Evolutionary conservation across 2,329 filamentous ascomycete species (phyloP).

Genomic region (Stemphylium beticola): DNA sequence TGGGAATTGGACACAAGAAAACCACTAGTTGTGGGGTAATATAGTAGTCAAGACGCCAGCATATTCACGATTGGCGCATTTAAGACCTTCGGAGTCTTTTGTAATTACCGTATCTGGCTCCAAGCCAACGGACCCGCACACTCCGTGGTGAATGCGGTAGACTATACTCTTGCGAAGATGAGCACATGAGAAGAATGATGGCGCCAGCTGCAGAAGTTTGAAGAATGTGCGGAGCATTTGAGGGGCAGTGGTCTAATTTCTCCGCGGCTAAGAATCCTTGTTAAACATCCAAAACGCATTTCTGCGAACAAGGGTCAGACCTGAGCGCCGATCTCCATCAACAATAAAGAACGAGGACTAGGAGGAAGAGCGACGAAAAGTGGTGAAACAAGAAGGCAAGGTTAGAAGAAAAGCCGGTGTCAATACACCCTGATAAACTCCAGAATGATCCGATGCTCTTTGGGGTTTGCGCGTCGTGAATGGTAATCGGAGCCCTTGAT

Average conservation of each 20-base stretch:
- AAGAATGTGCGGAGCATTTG: background rate
- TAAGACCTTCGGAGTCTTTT: background rate
- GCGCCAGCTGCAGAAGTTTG: background rate
- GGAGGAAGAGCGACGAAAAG: background rate
- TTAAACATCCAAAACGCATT: background rate
- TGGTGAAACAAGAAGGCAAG: background rate
- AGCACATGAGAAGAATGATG: background rate
- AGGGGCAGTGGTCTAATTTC: background rate
- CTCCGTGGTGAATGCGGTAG: constrained; percentile 2
- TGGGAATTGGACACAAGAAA: background rate
- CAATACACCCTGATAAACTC: background rate
- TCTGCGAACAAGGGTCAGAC: background rate
- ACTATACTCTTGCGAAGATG: background rate
- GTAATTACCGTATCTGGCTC: constrained; percentile 1
- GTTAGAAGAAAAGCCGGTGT: background rate
- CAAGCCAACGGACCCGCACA: background rate
- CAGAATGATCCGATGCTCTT: background rate
- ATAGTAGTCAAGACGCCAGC: constrained; percentile 14
- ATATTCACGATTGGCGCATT: constrained; percentile 8
- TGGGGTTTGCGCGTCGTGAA: background rate
- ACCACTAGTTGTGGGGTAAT: constrained; percentile 15
- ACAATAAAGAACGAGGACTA: background rate
- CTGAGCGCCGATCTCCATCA: background rate
- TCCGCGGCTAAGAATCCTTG: constrained; percentile 7
- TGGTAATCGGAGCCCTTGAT: background rate